phyloP scores from a whole-genome alignment of 148 eudicot species.

The Rhododendron simsii region DNA sequence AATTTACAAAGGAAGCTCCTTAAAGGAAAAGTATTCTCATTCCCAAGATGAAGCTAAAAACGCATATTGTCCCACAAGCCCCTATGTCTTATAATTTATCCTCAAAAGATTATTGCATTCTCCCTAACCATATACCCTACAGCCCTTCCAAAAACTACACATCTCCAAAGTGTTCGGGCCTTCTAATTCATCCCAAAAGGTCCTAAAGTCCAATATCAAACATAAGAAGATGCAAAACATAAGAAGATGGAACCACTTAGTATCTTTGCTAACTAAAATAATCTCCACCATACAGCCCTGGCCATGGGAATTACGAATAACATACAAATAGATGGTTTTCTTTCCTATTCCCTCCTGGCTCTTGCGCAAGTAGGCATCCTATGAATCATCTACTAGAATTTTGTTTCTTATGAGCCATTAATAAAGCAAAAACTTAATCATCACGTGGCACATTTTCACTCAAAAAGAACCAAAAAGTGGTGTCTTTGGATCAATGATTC shows the following conservation, averaged over 20 bases:
- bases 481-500: not conserved
- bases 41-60: not conserved
- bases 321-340: not conserved
- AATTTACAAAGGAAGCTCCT: not conserved
- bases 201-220: not conserved
- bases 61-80: not conserved
- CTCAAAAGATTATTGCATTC: not conserved
- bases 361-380: not conserved
- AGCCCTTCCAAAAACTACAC: not conserved
- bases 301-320: not conserved
- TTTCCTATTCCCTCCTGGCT: not conserved
- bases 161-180: not conserved
- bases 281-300: not conserved
- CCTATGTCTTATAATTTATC: not conserved
- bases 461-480: not conserved
- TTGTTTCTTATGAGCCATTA: not conserved
- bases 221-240: not conserved
- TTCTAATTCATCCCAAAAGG: not conserved
- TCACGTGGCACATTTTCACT: not conserved
- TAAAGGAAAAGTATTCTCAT: not conserved
- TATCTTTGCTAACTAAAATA: not conserved
- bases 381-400: not conserved
- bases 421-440: not conserved
- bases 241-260: not conserved
- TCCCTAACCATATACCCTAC: not conserved